Conservation (phyloP, 768 basidiomycete genomes). For the Tulasnella sp. region DNA sequence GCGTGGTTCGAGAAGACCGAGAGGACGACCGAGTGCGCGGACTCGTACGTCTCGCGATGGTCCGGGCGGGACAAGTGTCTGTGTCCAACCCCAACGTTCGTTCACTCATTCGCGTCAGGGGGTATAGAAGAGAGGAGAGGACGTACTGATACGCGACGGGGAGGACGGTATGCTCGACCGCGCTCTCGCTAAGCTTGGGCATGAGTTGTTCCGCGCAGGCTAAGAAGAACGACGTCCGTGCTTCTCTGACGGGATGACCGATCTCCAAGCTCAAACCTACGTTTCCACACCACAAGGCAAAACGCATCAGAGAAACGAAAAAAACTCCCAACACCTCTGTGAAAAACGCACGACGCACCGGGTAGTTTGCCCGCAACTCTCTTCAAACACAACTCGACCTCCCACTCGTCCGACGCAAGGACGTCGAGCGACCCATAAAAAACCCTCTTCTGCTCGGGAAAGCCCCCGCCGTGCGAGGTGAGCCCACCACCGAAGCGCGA, state of each 20-base stretch:
- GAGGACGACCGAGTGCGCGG: constrained; percentile 73
- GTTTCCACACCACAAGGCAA: constrained; percentile 35
- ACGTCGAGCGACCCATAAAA: constrained; percentile 74
- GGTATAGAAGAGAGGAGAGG: background rate
- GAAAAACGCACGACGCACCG: constrained; percentile 18
- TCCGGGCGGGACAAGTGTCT: constrained; percentile 49
- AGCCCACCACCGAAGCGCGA: constrained; percentile 64
- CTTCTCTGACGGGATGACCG: constrained; percentile 21
- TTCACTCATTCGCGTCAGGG: constrained; percentile 24
- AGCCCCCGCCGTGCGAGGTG: constrained; percentile 36
- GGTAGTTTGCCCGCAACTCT: constrained; percentile 19
- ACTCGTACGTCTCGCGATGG: constrained; percentile 72
- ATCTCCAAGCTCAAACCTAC: constrained; percentile 23
- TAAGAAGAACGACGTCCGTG: constrained; percentile 49
- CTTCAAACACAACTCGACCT: constrained; percentile 31
- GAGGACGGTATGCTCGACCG: constrained; percentile 45
- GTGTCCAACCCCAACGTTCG: constrained; percentile 39
- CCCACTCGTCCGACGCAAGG: constrained; percentile 33
- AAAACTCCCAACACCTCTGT: background rate
- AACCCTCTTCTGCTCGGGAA: constrained; percentile 58
- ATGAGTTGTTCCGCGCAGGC: constrained; percentile 72
- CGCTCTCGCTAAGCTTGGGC: constrained; percentile 41
- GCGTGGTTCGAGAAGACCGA: constrained; percentile 57
- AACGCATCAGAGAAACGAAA: constrained; percentile 47
- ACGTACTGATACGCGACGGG: constrained; percentile 56